phyloP scores from a whole-genome alignment of 225 moss, liverwort and hornwort genomes.

The Physcomitrium patens region DNA sequence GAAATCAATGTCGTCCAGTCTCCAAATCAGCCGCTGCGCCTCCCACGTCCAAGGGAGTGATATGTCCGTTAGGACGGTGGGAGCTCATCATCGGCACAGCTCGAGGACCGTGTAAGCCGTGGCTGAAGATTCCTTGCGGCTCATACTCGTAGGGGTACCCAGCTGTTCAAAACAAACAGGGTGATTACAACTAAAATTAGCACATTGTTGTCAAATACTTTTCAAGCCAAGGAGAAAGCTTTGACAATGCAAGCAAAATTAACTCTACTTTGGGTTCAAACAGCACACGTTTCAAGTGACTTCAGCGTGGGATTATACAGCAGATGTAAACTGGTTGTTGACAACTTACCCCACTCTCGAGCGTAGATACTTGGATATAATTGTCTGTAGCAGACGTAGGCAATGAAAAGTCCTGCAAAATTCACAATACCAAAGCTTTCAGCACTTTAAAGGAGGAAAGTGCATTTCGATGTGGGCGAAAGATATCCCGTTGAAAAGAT shows the following conservation, averaged over 20 bases:
- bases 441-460: not conserved
- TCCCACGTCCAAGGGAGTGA: conserved; percentile 29
- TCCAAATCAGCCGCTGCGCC: conserved; percentile 46
- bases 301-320: not conserved
- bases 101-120: conserved; percentile 42
- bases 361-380: conserved; percentile 68
- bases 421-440: not conserved
- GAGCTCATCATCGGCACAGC: conserved; percentile 40
- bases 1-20: conserved; percentile 39
- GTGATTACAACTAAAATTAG: not conserved
- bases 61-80: not conserved
- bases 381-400: conserved; percentile 66
- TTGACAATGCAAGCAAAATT: not conserved
- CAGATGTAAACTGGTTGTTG: not conserved
- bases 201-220: not conserved
- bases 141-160: conserved; percentile 56
- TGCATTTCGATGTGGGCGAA: not conserved
- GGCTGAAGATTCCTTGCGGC: conserved; percentile 58
- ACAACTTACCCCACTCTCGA: conserved; percentile 65
- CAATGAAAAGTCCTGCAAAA: conserved; percentile 50
- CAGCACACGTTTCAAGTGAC: not conserved
- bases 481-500: no score
- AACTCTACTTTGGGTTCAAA: not conserved
- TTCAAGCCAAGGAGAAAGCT: not conserved
- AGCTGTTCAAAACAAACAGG: conserved; percentile 34